Evolutionary conservation across 257 asterid genomes (phyloP).

Genomic region (Hygrophila difformis): DNA sequence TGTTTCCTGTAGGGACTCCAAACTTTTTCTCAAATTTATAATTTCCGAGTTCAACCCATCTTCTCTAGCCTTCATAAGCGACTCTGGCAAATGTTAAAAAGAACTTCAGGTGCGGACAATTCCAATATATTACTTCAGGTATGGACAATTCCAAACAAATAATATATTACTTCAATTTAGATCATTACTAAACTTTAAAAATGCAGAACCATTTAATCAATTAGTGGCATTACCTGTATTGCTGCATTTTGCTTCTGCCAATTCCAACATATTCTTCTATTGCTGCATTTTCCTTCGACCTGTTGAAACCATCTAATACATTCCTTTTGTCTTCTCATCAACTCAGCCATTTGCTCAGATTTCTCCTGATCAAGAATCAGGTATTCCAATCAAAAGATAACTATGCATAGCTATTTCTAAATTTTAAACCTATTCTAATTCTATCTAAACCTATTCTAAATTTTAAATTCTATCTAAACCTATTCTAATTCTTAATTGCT

Average conservation of each 20-base stretch:
- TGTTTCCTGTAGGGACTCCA: slow-evolving; percentile 59
- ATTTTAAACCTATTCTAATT: too few relatives aligned
- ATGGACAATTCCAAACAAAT: background rate
- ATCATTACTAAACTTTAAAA: background rate
- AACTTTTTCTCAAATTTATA: slow-evolving; percentile 58
- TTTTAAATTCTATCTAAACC: too few relatives aligned
- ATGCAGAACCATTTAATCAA: slow-evolving; percentile 9
- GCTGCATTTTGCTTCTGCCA: slow-evolving; percentile 50
- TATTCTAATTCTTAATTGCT: too few relatives aligned
- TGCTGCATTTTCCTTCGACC: slow-evolving; percentile 53
- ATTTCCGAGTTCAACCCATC: slow-evolving; percentile 69
- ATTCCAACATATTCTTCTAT: slow-evolving; percentile 44
- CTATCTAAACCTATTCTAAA: too few relatives aligned
- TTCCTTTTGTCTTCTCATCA: slow-evolving; percentile 61
- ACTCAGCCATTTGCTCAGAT: slow-evolving; percentile 60
- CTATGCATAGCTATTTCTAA: too few relatives aligned
- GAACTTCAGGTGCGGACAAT: background rate
- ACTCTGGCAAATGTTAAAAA: slow-evolving; percentile 34
- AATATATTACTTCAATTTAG: too few relatives aligned
- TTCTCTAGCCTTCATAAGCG: slow-evolving; percentile 63
- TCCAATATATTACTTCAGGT: too few relatives aligned
- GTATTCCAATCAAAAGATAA: slow-evolving; percentile 3
- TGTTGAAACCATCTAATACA: slow-evolving; percentile 86
- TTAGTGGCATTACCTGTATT: slow-evolving; percentile 39
- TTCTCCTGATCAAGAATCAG: slow-evolving; percentile 44